Conservation (phyloP, 495 filamentous ascomycete genomes). For the Aspergillus cavernicola region DNA sequence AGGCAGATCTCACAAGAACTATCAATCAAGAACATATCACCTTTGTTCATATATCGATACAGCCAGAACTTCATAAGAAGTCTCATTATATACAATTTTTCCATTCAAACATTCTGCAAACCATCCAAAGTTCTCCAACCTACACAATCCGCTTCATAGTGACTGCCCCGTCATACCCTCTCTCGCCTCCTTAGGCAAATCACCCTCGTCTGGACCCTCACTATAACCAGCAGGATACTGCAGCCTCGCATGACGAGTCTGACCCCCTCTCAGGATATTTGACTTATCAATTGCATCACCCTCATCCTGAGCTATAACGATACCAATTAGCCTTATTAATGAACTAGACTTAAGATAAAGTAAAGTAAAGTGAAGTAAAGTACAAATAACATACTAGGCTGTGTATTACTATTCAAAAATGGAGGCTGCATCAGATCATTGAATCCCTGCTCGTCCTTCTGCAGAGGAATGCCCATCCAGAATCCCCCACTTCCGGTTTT, state of each 20-base stretch:
- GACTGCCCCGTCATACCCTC: not conserved
- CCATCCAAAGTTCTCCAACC: not conserved
- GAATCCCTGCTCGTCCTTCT: constrained; percentile 11
- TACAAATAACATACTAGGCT: constrained; percentile 18
- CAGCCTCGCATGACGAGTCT: constrained; percentile 28
- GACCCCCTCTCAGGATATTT: constrained; percentile 26
- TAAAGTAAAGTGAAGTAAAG: too few relatives aligned
- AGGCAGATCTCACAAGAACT: not conserved
- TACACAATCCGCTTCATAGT: not conserved
- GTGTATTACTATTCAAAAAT: constrained; percentile 20
- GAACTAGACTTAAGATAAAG: too few relatives aligned
- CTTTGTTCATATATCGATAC: too few relatives aligned
- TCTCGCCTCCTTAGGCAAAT: constrained; percentile 18
- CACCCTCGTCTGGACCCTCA: constrained; percentile 30
- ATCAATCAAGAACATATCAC: not conserved
- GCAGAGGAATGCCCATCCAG: constrained; percentile 4
- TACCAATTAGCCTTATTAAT: not conserved
- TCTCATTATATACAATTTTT: too few relatives aligned
- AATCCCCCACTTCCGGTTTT: constrained; percentile 12
- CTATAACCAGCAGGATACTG: constrained; percentile 21
- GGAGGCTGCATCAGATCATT: constrained; percentile 25
- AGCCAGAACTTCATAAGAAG: too few relatives aligned
- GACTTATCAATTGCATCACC: constrained; percentile 21
- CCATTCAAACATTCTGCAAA: not conserved
- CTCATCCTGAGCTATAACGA: constrained; percentile 13